phyloP scores from a whole-genome alignment of 176 grass and related monocot species.

The Raddia guianensis region DNA sequence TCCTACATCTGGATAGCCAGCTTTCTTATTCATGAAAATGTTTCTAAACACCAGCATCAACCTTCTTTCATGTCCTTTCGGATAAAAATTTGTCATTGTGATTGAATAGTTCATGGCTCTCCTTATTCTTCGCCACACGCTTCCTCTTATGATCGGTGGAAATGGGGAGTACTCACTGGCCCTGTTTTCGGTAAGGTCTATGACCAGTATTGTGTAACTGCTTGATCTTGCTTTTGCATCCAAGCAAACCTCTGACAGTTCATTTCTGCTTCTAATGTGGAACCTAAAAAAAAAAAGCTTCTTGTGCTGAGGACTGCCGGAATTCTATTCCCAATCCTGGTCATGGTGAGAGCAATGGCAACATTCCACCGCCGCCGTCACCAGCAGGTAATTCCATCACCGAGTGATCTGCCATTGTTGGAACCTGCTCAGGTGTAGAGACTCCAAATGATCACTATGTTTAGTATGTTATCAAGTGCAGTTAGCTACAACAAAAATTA shows the following conservation, averaged over 20 bases:
- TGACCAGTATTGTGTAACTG: neutral
- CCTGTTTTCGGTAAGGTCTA: conserved; percentile 70
- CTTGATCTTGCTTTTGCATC: neutral
- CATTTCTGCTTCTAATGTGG: conserved; percentile 12
- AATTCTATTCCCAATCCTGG: conserved; percentile 70
- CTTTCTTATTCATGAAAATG: neutral
- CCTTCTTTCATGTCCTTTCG: conserved; percentile 20
- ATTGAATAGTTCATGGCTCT: conserved; percentile 79
- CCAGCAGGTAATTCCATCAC: conserved; percentile 57
- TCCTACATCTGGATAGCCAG: neutral
- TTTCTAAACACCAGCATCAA: neutral
- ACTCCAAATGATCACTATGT: neutral
- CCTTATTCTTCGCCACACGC: conserved; percentile 76
- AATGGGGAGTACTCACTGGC: conserved; percentile 74
- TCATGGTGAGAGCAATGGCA: conserved; percentile 67
- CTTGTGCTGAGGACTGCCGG: conserved; percentile 69
- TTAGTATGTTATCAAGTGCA: neutral
- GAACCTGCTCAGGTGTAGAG: conserved; percentile 3
- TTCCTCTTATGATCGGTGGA: conserved; percentile 69
- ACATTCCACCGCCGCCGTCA: conserved; percentile 63
- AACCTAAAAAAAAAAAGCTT: conserved; percentile 46
- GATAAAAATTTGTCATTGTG: conserved; percentile 7
- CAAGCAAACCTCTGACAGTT: conserved; percentile 4
- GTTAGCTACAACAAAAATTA: neutral
- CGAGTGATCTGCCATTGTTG: neutral